phyloP scores from a whole-genome alignment of 805 yeast genomes.

The Ogataea glucozyma region DNA sequence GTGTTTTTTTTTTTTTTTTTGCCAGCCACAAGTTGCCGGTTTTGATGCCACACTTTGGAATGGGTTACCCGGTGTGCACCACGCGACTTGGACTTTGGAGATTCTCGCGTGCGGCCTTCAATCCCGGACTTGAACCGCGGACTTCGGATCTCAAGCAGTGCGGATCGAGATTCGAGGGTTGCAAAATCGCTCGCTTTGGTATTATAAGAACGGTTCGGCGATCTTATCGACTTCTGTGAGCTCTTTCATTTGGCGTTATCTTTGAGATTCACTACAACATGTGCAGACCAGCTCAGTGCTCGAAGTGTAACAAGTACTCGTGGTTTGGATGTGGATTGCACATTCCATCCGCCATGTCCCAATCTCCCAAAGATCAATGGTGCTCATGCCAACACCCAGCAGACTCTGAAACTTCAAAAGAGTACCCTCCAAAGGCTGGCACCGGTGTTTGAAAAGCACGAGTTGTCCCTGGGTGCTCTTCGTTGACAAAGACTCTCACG shows the following conservation, averaged over 20 bases:
- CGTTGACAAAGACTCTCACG: too few species aligned
- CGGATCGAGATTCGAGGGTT: too few species aligned
- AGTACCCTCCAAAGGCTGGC: constrained; percentile 41
- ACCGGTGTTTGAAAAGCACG: constrained; percentile 28
- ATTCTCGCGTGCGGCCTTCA: too few species aligned
- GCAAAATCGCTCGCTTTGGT: too few species aligned
- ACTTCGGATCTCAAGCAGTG: too few species aligned
- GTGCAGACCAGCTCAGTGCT: constrained; percentile 40
- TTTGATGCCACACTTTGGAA: background rate
- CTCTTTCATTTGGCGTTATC: too few species aligned
- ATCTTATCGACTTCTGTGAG: background rate
- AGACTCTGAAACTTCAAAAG: constrained; percentile 28
- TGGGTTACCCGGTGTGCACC: constrained; percentile 3
- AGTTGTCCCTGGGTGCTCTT: too few species aligned
- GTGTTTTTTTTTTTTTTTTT: background rate
- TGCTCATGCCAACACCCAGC: constrained; percentile 35
- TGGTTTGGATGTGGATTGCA: constrained; percentile 52
- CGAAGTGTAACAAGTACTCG: constrained; percentile 34
- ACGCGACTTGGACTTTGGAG: too few species aligned
- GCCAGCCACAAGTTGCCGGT: background rate
- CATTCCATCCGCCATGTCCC: constrained; percentile 42
- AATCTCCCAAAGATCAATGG: constrained; percentile 39
- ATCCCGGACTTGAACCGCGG: too few species aligned
- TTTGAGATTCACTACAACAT: constrained; percentile 23
- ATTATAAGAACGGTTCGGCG: background rate